phyloP scores from a whole-genome alignment of 257 asterid species.

The Solanum lignicaule region DNA sequence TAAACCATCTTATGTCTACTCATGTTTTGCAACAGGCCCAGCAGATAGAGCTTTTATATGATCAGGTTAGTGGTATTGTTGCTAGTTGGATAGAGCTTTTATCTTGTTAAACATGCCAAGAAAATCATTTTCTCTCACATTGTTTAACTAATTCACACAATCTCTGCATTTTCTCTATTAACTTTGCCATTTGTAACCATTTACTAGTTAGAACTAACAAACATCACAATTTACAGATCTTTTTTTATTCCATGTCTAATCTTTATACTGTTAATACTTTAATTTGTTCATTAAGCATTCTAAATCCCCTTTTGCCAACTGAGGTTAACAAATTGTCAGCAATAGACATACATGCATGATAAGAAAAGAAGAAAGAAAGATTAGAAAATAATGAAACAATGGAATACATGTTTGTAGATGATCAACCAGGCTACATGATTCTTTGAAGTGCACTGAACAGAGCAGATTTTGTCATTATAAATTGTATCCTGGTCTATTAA shows the following conservation, averaged over 20 bases:
- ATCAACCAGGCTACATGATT: neutral
- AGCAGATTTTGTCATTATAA: neutral
- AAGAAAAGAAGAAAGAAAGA: neutral
- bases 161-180: neutral
- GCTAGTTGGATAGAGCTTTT: neutral
- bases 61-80: slow-evolving; percentile 41
- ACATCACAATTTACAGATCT: neutral
- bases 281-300: neutral
- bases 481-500: neutral
- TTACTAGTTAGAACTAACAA: neutral
- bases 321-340: neutral
- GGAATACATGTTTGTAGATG: neutral
- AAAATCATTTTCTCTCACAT: neutral
- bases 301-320: neutral
- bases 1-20: slow-evolving; percentile 93
- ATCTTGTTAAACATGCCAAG: neutral
- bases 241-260: neutral
- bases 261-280: neutral
- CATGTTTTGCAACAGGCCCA: slow-evolving; percentile 88
- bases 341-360: neutral
- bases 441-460: neutral
- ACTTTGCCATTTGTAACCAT: neutral
- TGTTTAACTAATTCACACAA: neutral
- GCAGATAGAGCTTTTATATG: slow-evolving; percentile 82
- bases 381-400: neutral